A percentile compares a stretch with the other conserved stretches of the same genome.
Conservation (phyloP, 2,329 filamentous ascomycete species). For the Penicillium sp. region DNA sequence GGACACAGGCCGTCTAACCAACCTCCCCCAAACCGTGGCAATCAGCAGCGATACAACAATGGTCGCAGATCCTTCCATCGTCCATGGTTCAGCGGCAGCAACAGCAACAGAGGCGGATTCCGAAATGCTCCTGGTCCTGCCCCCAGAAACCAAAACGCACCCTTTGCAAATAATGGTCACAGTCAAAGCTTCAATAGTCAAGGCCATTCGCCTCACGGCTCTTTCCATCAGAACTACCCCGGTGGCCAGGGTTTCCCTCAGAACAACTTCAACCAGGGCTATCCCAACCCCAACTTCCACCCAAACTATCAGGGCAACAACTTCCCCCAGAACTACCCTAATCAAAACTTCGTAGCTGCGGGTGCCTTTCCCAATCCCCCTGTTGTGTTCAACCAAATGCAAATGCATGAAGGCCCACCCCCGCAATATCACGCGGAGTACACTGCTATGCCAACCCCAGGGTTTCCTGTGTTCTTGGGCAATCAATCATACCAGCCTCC, state of each 20-base stretch:
- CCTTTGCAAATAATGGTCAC: constrained; percentile 1
- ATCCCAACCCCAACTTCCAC: constrained; percentile 1
- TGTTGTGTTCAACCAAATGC: constrained; percentile 4
- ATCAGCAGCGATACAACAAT: constrained; percentile 1
- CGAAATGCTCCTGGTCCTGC: not conserved
- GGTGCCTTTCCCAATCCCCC: not conserved
- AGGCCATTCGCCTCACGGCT: not conserved
- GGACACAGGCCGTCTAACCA: not conserved
- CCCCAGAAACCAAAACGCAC: not conserved
- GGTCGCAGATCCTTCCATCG: constrained; percentile 4
- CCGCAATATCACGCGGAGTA: not conserved
- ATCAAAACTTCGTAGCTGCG: constrained; percentile 1
- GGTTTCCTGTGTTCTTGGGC: not conserved
- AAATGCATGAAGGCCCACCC: not conserved
- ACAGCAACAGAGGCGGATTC: constrained; percentile 5
- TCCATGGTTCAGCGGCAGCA: constrained; percentile 2
- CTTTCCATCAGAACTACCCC: not conserved
- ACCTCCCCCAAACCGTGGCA: not conserved
- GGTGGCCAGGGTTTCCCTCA: not conserved
- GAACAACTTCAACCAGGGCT: constrained; percentile 4
- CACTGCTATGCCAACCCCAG: not conserved
- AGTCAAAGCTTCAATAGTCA: constrained; percentile 1
- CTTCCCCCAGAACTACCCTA: not conserved
- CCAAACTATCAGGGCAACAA: not conserved
- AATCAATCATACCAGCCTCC: not conserved